phyloP scores from a whole-genome alignment of 306 rosid species.

The Lagenaria siceraria region DNA sequence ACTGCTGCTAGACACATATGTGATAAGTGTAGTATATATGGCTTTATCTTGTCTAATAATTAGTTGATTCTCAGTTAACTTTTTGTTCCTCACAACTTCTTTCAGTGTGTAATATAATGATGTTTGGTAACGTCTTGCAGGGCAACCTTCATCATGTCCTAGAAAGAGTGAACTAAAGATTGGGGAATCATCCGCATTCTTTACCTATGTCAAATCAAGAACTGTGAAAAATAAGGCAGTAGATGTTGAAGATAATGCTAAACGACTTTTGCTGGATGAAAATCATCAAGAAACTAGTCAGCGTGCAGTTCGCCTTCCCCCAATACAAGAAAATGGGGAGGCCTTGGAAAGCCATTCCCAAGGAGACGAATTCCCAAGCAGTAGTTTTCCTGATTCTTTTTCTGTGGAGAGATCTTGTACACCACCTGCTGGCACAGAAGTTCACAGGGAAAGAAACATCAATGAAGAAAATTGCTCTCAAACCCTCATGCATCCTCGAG shows the following conservation, averaged over 20 bases:
- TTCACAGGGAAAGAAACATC: slow-evolving; percentile 32
- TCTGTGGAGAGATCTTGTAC: slow-evolving; percentile 83
- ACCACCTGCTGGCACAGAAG: slow-evolving; percentile 44
- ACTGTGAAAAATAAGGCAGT: slow-evolving; percentile 24
- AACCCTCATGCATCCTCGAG: slow-evolving; percentile 1
- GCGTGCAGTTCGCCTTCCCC: slow-evolving; percentile 25
- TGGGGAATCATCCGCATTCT: slow-evolving; percentile 92
- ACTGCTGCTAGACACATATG: background rate
- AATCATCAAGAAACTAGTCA: slow-evolving; percentile 25
- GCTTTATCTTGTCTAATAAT: background rate
- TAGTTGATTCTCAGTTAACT: background rate
- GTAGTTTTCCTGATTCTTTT: slow-evolving; percentile 59
- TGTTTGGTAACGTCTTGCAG: slow-evolving; percentile 21
- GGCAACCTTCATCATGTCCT: slow-evolving; percentile 49
- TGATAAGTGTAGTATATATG: background rate
- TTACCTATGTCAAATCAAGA: slow-evolving; percentile 67
- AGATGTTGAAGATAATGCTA: slow-evolving; percentile 1
- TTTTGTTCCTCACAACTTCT: background rate
- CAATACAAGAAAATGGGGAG: slow-evolving; percentile 42
- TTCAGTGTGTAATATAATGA: background rate
- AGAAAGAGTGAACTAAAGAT: slow-evolving; percentile 78
- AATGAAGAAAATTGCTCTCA: slow-evolving; percentile 30
- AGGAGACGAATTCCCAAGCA: slow-evolving; percentile 58
- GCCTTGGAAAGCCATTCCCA: slow-evolving; percentile 45
- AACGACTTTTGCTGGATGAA: slow-evolving; percentile 26